Evolutionary conservation across 169 alveolate species (phyloP), one percentile per base, ranked within the genome.

Genomic region (Eimeria praecox): DNA sequence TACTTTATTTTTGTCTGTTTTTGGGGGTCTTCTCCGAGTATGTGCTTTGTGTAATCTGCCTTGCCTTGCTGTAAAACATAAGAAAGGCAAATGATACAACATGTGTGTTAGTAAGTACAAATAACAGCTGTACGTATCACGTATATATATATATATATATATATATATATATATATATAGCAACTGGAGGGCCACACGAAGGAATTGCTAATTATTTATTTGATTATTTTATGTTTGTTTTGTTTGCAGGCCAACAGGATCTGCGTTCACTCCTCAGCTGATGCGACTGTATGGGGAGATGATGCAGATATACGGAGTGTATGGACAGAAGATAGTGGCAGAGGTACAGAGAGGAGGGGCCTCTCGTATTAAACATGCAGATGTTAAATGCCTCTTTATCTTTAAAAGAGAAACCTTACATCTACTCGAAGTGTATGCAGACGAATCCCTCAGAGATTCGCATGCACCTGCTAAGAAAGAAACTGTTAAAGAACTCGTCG

Each of bases 201-300:
- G n/a, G n/a, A n/a, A n/a, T n/a, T n/a, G 12, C 12, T 49, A 10
- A 56, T 56, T 10, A 10, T 12, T 56, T 10, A 10, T 12, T 56
- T 10, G 2, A 56, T 56, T 10, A 10, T 12, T 56, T 56, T 12
- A 6, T 16, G 18, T 6, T 6, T 6, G 2, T 62, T n/a, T n/a
- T 56, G 2, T 62, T 9, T n/a, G 54, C 94, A 95, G 97, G 35
- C 77, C 95, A 40, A 91, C 90, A 20, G 97, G 97, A 9, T 59
- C 95, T 42, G 96, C 97, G 12, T 95, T 90, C 75, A 75, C 95
- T 9, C 94, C 94, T 10, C 97, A 95, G 92, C 64, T 95, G 78
- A 27, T 52, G 80, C 52, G 14, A 22, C 12, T 95, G 12, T 95
- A 95, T 52, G 85, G 30, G 56, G 94, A 89, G 44, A 75, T 95